These are phyloP conservation scores for Russula emetica DNA, from an alignment of 768 basidiomycete genomes.

Conservation along the genomic window DNA sequence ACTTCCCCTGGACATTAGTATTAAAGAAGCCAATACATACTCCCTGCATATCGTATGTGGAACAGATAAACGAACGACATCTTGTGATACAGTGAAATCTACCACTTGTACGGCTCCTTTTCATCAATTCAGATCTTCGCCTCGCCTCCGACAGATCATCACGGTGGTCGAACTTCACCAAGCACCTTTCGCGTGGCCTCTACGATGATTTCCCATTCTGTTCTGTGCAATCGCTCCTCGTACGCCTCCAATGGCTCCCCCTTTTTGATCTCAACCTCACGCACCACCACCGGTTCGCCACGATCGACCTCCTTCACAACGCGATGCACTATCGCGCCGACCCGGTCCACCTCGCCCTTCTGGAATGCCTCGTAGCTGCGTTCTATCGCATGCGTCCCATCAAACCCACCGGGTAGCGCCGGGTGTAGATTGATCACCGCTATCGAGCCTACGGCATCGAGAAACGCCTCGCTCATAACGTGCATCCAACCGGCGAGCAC, in stretches of 20 bases:
- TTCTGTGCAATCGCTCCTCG: slow-evolving; percentile 70
- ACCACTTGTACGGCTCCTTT: slow-evolving; percentile 7
- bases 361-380: slow-evolving; percentile 87
- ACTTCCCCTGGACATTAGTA: slow-evolving; percentile 11
- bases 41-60: slow-evolving; percentile 1
- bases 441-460: slow-evolving; percentile 62
- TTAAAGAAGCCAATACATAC: background rate
- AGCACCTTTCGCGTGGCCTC: slow-evolving; percentile 72
- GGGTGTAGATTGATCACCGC: slow-evolving; percentile 97
- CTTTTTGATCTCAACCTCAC: slow-evolving; percentile 65
- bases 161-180: slow-evolving; percentile 42
- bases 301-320: slow-evolving; percentile 92
- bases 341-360: slow-evolving; percentile 68
- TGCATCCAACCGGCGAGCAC: slow-evolving; percentile 99
- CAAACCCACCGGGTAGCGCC: slow-evolving; percentile 93
- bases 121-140: slow-evolving; percentile 12
- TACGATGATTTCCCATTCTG: slow-evolving; percentile 91
- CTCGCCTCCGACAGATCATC: slow-evolving; percentile 1
- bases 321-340: slow-evolving; percentile 91
- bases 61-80: background rate
- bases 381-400: slow-evolving; percentile 88
- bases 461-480: slow-evolving; percentile 77
- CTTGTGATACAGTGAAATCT: slow-evolving; percentile 13
- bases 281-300: slow-evolving; percentile 81
- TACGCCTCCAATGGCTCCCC: slow-evolving; percentile 71